Percentiles rank a stretch among this genome's conserved stretches.
These are phyloP conservation scores for Neonectria magnoliae DNA, from an alignment of 2,329 filamentous ascomycete genomes.

Conservation along the genomic window DNA sequence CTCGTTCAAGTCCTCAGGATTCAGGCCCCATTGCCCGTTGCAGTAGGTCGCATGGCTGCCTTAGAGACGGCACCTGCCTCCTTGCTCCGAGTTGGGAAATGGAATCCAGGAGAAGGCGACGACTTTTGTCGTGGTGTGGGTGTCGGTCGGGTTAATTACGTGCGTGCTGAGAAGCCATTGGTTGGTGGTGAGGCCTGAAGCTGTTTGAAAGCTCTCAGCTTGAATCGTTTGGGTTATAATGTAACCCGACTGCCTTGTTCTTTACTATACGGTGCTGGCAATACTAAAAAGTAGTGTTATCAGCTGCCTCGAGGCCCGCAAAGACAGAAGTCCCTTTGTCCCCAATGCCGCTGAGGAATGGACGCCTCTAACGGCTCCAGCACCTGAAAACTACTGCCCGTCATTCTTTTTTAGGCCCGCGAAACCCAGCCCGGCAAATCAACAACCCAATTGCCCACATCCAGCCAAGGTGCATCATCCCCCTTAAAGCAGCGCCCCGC, in stretches of 20 bases:
- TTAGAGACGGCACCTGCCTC: slow-evolving; percentile 2
- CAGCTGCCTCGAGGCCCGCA: not conserved
- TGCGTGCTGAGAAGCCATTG: not conserved
- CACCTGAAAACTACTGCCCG: not conserved
- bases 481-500: slow-evolving; percentile 37
- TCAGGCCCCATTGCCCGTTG: not conserved
- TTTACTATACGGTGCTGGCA: not conserved
- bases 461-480: not conserved
- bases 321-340: not conserved
- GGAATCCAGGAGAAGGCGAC: not conserved
- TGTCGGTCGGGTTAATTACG: not conserved
- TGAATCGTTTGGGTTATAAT: not conserved
- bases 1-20: not conserved
- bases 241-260: slow-evolving; percentile 11
- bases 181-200: slow-evolving; percentile 19
- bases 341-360: not conserved
- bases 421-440: not conserved
- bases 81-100: not conserved
- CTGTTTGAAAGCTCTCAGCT: slow-evolving; percentile 11
- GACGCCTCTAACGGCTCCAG: not conserved
- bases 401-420: not conserved
- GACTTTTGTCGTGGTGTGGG: not conserved
- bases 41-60: slow-evolving; percentile 21
- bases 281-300: not conserved
- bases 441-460: slow-evolving; percentile 2